A percentile compares a stretch with the other conserved stretches of the same genome.
phyloP scores from a whole-genome alignment of 2,329 filamentous ascomycete species.

The Microcyclospora pomicola region DNA sequence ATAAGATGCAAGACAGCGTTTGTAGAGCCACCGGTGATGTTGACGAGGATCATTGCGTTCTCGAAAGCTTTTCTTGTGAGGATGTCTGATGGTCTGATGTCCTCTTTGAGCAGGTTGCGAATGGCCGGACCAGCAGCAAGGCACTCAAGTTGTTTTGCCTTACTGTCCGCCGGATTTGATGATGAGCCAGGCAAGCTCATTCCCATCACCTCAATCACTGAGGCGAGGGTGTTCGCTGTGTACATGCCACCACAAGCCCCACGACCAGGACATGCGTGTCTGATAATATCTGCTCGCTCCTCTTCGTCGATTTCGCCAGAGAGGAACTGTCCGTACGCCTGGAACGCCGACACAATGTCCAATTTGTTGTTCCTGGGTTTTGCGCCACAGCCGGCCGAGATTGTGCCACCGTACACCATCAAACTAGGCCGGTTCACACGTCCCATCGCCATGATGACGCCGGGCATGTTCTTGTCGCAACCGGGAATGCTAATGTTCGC shows the following conservation, averaged over 20 bases:
- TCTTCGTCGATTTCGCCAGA: slow-evolving; percentile 83
- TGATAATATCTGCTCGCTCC: slow-evolving; percentile 85
- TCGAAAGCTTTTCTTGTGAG: slow-evolving; percentile 36
- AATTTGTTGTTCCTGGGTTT: slow-evolving; percentile 54
- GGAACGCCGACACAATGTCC: slow-evolving; percentile 95
- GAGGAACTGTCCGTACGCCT: slow-evolving; percentile 92
- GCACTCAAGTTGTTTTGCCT: slow-evolving; percentile 38
- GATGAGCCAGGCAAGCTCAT: slow-evolving; percentile 39
- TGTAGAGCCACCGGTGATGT: slow-evolving; percentile 37
- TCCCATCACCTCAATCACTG: slow-evolving; percentile 37
- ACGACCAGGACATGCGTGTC: slow-evolving; percentile 72
- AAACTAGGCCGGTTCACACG: slow-evolving; percentile 84
- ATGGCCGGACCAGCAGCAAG: slow-evolving; percentile 37
- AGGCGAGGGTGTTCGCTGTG: slow-evolving; percentile 40
- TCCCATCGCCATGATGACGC: slow-evolving; percentile 63
- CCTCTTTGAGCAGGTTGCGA: slow-evolving; percentile 37
- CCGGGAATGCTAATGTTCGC: slow-evolving; percentile 92
- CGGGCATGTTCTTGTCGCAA: slow-evolving; percentile 99
- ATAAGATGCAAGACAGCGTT: slow-evolving; percentile 39
- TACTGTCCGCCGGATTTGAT: slow-evolving; percentile 36
- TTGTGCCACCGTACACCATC: slow-evolving; percentile 96
- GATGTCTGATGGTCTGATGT: slow-evolving; percentile 37
- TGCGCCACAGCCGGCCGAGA: slow-evolving; percentile 74
- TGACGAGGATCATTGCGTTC: slow-evolving; percentile 39
- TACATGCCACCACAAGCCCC: slow-evolving; percentile 76